phyloP scores from a whole-genome alignment of 2,329 filamentous ascomycete species.

The Fusarium continuum region DNA sequence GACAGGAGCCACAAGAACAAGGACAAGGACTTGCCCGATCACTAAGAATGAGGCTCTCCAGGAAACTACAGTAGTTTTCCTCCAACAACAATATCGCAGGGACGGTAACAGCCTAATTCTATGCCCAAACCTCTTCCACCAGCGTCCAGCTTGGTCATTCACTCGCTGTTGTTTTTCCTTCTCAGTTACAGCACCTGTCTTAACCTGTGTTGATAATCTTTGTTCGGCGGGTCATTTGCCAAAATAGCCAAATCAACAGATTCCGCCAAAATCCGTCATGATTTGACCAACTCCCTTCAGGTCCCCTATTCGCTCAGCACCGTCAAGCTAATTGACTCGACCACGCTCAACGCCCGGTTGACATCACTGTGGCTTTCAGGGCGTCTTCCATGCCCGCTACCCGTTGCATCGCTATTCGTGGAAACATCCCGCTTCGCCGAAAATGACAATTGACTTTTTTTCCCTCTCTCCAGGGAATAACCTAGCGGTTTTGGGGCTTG shows the following conservation, averaged over 20 bases:
- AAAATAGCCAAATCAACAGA: conserved; percentile 7
- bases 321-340: conserved; percentile 25
- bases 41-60: conserved; percentile 11
- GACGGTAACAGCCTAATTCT: conserved; percentile 16
- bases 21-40: conserved; percentile 1
- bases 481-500: neutral
- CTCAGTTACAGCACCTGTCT: conserved; percentile 2
- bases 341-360: conserved; percentile 34
- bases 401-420: conserved; percentile 22
- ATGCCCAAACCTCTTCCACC: conserved; percentile 14
- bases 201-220: neutral
- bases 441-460: conserved; percentile 16
- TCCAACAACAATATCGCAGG: conserved; percentile 1
- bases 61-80: conserved; percentile 7
- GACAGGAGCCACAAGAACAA: conserved; percentile 12
- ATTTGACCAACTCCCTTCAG: conserved; percentile 21
- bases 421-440: conserved; percentile 22
- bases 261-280: conserved; percentile 17
- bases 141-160: conserved; percentile 1
- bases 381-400: conserved; percentile 2
- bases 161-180: neutral
- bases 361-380: conserved; percentile 39
- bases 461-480: conserved; percentile 1
- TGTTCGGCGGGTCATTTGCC: conserved; percentile 2
- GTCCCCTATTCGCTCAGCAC: conserved; percentile 33